A percentile compares a stretch with the other conserved stretches of the same genome.
Conservation (phyloP, 345 rosid genomes). For the Conringia planisiliqua region DNA sequence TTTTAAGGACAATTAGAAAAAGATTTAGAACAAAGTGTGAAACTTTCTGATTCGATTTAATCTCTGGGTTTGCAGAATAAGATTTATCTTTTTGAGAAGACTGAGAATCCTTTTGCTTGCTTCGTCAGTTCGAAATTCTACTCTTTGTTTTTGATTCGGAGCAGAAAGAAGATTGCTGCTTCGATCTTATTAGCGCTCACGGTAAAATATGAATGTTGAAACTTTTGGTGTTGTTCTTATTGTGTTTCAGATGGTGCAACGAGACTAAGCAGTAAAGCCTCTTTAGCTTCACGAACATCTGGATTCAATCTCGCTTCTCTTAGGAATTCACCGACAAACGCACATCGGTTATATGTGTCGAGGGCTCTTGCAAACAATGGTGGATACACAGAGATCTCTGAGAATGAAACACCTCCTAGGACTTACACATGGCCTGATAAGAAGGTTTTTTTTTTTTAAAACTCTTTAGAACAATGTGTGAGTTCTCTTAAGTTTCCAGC, state of each 20-base stretch:
- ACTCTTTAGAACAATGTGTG: background rate
- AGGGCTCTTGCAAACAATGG: conserved; percentile 18
- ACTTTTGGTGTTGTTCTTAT: conserved; percentile 9
- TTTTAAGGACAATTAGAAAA: background rate
- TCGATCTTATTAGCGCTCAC: background rate
- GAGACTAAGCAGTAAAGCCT: conserved; percentile 16
- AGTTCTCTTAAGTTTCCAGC: background rate
- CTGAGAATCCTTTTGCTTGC: background rate
- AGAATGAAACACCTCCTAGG: conserved; percentile 27
- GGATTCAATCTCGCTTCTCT: conserved; percentile 21
- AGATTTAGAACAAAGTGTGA: background rate
- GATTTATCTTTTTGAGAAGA: background rate
- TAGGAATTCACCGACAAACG: background rate
- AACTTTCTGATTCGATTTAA: background rate
- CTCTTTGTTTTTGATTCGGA: background rate
- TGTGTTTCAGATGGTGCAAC: conserved; percentile 28
- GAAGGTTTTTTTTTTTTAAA: conserved; percentile 30
- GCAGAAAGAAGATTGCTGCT: background rate
- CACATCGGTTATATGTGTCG: conserved; percentile 3
- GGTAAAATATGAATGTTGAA: background rate
- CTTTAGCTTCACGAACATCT: conserved; percentile 17
- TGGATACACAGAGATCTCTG: conserved; percentile 20
- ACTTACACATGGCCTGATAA: conserved; percentile 39
- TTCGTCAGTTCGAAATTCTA: background rate
- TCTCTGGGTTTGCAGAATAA: background rate